Percentiles rank a stretch among this genome's conserved stretches.
Evolutionary conservation across 2,329 filamentous ascomycete species (phyloP).

Genomic region (Pestalotiopsis sp.): DNA sequence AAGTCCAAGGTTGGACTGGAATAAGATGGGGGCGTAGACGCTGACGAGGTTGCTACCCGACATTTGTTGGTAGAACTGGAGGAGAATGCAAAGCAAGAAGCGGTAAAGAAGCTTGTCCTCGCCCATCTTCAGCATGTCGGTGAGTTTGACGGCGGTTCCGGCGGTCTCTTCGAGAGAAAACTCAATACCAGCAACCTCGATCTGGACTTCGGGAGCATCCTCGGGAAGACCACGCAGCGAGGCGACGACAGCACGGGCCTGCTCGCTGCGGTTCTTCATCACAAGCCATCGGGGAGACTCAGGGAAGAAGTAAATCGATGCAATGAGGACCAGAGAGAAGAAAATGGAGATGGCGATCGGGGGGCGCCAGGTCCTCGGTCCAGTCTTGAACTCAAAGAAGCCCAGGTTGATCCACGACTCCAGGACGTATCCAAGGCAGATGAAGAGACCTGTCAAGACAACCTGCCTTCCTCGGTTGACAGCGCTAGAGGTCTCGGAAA

Average conservation of each 20-base stretch:
- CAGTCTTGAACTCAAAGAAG: constrained; percentile 36
- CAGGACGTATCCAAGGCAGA: constrained; percentile 39
- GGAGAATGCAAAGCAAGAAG: constrained; percentile 49
- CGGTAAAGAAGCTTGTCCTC: constrained; percentile 53
- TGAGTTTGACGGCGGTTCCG: constrained; percentile 37
- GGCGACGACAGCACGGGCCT: constrained; percentile 35
- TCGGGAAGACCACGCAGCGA: constrained; percentile 22
- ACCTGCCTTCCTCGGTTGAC: constrained; percentile 46
- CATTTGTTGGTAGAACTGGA: constrained; percentile 55
- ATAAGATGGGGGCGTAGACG: constrained; percentile 45
- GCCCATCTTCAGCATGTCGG: constrained; percentile 49
- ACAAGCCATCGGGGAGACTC: constrained; percentile 40
- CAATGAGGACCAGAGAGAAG: constrained; percentile 32
- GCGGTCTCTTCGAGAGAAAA: constrained; percentile 47
- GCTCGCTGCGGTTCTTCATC: constrained; percentile 29
- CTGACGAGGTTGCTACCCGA: constrained; percentile 50
- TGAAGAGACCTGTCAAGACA: constrained; percentile 38
- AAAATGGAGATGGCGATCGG: constrained; percentile 35
- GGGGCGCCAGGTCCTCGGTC: constrained; percentile 34
- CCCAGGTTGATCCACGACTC: constrained; percentile 48
- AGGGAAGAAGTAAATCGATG: constrained; percentile 33
- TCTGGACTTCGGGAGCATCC: constrained; percentile 27
- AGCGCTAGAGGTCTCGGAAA: constrained; percentile 39
- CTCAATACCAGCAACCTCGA: constrained; percentile 50
- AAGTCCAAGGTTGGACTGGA: constrained; percentile 43